Base-by-base conservation (phyloP, 1,139 yeast species). In the Blastobotrys persicus region DNA sequence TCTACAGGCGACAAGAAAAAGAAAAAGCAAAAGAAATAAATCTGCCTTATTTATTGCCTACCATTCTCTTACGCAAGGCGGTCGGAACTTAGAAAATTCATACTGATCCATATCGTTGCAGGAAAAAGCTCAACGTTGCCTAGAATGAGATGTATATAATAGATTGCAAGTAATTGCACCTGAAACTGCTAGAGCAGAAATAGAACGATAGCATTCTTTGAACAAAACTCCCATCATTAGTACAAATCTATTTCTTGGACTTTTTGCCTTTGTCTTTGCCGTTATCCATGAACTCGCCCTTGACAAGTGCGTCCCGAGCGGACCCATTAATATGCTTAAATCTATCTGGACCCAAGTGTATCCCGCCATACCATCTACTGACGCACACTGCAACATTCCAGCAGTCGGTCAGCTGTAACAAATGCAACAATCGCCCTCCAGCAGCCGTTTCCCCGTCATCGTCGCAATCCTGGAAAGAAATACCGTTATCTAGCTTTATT, bases 391-490 rank as follows among this genome's bases (percentile, higher is more conserved):
- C 79, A 2, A 88, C 87, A 64, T 91, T 83, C 86, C 89, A 82
- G 1, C 80, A 85, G 60, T 87, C 92, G 88, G 65, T 63, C 62
- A 81, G 79, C 44, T 88, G 81, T 54, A 91, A 69, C 48, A 91
- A 69, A 71, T 89, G 97, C 50, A 89, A 68, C 72, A 91, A 71
- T 52, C 97, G 72, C 4, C 94, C 82, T 3, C 99, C 98, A 0
- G 98, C 96, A 0, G 98, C 98, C 0, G 95, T 78, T 63, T 92
- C 99, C 2, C 98, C 98, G 64, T 92, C 98, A 64, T 94, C 98
- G 61, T 92, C 98, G 61, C 87, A 88, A 61, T 92, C 98, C 59
- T 87, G 92, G 51, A 74, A 77, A 42, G 77, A 74, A 0, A 81
- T 76, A 0, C 81, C 83, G 11, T 62, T 60, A 0, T 66, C 68